These are phyloP conservation scores for Chytriomyces hyalinus DNA, from an alignment of 192 early-diverging fungal species.

Conservation along the genomic window DNA sequence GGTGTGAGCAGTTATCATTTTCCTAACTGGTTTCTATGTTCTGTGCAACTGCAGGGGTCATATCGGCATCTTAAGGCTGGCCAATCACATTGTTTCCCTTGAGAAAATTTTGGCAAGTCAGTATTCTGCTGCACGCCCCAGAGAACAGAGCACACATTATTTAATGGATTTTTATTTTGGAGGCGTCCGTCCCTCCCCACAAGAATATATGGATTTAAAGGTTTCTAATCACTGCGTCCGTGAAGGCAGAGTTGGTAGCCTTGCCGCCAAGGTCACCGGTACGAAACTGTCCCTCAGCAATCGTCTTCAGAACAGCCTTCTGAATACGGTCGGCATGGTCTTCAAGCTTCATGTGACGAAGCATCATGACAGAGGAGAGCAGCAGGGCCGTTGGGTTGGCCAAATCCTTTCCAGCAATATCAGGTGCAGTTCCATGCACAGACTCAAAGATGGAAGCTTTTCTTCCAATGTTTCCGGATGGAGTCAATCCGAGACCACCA, in stretches of 20 bases:
- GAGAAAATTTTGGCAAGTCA: too few species aligned
- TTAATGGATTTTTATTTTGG: too few species aligned
- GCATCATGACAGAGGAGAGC: slow-evolving; percentile 96
- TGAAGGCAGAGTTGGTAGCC: slow-evolving; percentile 90
- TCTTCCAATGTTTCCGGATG: slow-evolving; percentile 97
- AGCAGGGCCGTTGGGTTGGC: slow-evolving; percentile 96
- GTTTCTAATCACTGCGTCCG: slow-evolving; percentile 79
- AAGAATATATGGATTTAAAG: slow-evolving; percentile 24
- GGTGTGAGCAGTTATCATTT: too few species aligned
- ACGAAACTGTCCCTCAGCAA: slow-evolving; percentile 87
- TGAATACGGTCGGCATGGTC: slow-evolving; percentile 84
- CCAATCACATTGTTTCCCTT: too few species aligned
- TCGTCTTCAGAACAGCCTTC: slow-evolving; percentile 87
- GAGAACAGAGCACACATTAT: too few species aligned
- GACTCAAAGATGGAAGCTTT: slow-evolving; percentile 98
- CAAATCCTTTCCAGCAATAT: slow-evolving; percentile 96
- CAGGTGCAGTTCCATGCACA: slow-evolving; percentile 86
- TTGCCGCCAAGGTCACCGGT: slow-evolving; percentile 95
- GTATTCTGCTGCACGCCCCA: too few species aligned
- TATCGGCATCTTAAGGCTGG: too few species aligned
- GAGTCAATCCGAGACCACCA: slow-evolving; percentile 96
- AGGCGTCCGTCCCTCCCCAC: too few species aligned
- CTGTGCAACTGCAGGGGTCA: too few species aligned
- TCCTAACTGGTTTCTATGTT: too few species aligned
- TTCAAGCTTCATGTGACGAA: slow-evolving; percentile 92